phyloP scores from a whole-genome alignment of 139 green algal species.

The Ettlia oleoabundans region DNA sequence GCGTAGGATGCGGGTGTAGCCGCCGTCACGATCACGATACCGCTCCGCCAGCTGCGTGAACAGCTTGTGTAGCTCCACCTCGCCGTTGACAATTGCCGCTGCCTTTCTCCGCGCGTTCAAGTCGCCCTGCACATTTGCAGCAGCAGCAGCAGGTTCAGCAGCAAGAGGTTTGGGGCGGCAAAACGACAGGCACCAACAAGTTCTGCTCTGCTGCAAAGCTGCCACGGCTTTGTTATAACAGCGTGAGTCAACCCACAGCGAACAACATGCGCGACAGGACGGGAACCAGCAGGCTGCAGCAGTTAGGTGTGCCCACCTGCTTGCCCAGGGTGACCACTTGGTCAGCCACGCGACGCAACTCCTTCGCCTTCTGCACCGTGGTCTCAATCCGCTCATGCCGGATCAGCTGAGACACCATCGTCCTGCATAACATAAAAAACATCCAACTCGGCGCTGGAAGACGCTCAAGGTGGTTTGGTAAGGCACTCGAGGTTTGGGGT shows the following conservation, averaged over 20 bases:
- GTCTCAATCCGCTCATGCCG: constrained; percentile 94
- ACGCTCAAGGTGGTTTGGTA: too few relatives aligned
- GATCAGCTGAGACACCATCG: constrained; percentile 94
- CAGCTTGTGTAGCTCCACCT: constrained; percentile 86
- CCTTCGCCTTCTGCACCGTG: constrained; percentile 87
- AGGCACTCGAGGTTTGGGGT: too few relatives aligned
- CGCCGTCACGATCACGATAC: constrained; percentile 85
- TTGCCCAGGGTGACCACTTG: constrained; percentile 86
- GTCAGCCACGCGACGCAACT: constrained; percentile 84
- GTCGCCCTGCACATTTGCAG: constrained; percentile 74
- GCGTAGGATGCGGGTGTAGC: constrained; percentile 89
- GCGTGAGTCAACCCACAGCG: too few relatives aligned
- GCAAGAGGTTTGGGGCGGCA: neutral
- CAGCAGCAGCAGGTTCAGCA: too few relatives aligned
- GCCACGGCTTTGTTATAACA: too few relatives aligned
- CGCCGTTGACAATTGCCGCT: constrained; percentile 68
- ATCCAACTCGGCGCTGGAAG: too few relatives aligned
- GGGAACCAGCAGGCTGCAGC: too few relatives aligned
- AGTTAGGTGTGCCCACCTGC: too few relatives aligned
- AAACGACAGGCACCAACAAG: neutral
- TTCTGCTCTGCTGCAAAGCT: neutral
- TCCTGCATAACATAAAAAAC: too few relatives aligned
- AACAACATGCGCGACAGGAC: too few relatives aligned
- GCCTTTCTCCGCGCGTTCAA: constrained; percentile 62
- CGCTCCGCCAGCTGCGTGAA: constrained; percentile 85